These are phyloP conservation scores for Bruguiera gymnorhiza DNA, from an alignment of 345 rosid species.

Conservation along the genomic window DNA sequence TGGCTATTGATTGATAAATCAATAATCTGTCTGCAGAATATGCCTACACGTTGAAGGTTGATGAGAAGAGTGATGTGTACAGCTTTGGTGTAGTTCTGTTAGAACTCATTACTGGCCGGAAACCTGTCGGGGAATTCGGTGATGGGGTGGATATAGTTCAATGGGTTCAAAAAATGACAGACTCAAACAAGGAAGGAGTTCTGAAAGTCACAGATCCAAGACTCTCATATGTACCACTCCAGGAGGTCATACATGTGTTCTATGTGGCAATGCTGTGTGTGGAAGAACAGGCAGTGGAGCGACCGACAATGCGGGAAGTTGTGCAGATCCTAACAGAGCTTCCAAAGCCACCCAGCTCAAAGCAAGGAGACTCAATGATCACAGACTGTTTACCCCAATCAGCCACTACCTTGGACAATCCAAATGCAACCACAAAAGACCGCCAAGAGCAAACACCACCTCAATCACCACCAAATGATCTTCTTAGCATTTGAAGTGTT, in stretches of 20 bases:
- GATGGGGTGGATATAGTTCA: conserved; percentile 98
- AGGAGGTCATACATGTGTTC: conserved; percentile 87
- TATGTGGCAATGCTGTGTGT: conserved; percentile 96
- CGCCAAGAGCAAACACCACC: conserved; percentile 37
- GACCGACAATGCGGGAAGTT: conserved; percentile 98
- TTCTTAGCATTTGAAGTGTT: conserved; percentile 60
- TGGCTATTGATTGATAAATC: conserved; percentile 12
- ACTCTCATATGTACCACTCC: conserved; percentile 74
- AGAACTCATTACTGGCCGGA: conserved; percentile 78
- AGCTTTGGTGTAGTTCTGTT: conserved; percentile 93
- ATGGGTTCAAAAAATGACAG: conserved; percentile 88
- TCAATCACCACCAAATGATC: conserved; percentile 47
- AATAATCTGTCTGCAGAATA: conserved; percentile 56
- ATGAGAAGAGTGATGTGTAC: conserved; percentile 98
- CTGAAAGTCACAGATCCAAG: conserved; percentile 77
- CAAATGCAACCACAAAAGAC: conserved; percentile 24
- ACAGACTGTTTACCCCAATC: conserved; percentile 21
- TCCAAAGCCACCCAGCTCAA: conserved; percentile 54
- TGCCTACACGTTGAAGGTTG: conserved; percentile 93
- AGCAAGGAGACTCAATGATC: conserved; percentile 36
- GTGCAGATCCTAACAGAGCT: conserved; percentile 92
- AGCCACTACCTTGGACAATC: conserved; percentile 34
- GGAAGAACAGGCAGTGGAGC: conserved; percentile 92
- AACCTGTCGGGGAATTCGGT: conserved; percentile 95
- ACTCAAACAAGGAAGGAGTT: conserved; percentile 79